Evolutionary conservation across 495 filamentous ascomycete species (phyloP).

Genomic region (Aspergillus egyptiacus): DNA sequence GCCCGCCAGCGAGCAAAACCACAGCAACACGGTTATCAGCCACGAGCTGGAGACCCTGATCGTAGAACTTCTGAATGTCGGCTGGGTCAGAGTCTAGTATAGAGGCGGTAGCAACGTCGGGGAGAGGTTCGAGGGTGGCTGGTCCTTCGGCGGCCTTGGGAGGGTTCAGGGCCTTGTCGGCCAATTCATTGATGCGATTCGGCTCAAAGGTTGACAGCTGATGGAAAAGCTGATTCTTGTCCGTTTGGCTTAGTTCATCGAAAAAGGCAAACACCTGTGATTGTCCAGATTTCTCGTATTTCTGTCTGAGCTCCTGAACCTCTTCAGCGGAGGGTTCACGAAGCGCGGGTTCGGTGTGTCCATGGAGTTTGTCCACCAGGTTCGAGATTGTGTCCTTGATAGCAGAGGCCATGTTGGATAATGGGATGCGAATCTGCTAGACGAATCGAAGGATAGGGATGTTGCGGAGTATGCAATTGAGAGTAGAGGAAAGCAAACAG

Average conservation of each 20-base stretch:
- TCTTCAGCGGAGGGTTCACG: conserved; percentile 67
- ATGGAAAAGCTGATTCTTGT: conserved; percentile 73
- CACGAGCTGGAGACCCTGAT: conserved; percentile 77
- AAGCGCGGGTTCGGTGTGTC: conserved; percentile 41
- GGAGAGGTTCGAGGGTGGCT: conserved; percentile 76
- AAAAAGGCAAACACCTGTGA: conserved; percentile 90
- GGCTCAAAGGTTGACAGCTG: conserved; percentile 80
- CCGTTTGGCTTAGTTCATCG: conserved; percentile 63
- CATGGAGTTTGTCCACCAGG: conserved; percentile 51
- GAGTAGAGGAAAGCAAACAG: neutral
- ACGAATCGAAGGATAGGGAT: conserved; percentile 5
- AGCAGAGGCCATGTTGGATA: conserved; percentile 36
- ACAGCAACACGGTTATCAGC: conserved; percentile 87
- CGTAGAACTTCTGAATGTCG: conserved; percentile 79
- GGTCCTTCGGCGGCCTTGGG: conserved; percentile 47
- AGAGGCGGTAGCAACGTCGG: conserved; percentile 80
- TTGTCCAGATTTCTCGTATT: conserved; percentile 75
- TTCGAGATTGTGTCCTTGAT: conserved; percentile 51
- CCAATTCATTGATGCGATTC: conserved; percentile 73
- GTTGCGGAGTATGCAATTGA: conserved; percentile 19
- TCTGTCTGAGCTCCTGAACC: conserved; percentile 65
- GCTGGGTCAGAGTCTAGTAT: conserved; percentile 81
- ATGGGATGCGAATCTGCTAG: conserved; percentile 5
- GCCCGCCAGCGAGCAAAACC: conserved; percentile 93
- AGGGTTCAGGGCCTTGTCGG: conserved; percentile 74